Percentiles rank a stretch among this genome's conserved stretches.
These are phyloP conservation scores for Epichloe sibirici DNA, from an alignment of 2,329 filamentous ascomycete genomes.

Conservation along the genomic window DNA sequence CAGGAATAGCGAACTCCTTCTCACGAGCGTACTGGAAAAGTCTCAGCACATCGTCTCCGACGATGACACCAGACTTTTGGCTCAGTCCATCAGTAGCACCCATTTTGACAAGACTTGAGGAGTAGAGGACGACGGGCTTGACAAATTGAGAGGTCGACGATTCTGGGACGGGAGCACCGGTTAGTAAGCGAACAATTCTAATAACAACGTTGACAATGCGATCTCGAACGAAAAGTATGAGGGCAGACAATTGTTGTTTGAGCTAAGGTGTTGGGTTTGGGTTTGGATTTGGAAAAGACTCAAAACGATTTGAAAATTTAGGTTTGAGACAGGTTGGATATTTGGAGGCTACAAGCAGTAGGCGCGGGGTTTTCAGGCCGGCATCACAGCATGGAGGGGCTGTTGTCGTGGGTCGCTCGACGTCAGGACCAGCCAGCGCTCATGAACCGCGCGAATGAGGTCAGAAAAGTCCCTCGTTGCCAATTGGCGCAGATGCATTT, in stretches of 20 bases:
- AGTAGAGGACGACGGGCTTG: neutral
- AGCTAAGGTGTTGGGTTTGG: neutral
- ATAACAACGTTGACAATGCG: neutral
- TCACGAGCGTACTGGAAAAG: conserved; percentile 87
- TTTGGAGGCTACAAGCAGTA: neutral
- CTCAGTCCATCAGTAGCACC: conserved; percentile 31
- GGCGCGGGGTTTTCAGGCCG: conserved; percentile 4
- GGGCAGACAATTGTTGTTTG: neutral
- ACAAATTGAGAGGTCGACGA: neutral
- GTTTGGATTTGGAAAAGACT: neutral
- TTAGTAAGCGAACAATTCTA: neutral
- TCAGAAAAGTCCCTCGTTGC: conserved; percentile 1
- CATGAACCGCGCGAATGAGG: neutral
- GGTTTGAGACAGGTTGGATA: neutral
- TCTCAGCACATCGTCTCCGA: conserved; percentile 40
- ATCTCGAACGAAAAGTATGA: neutral
- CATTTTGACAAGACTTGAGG: conserved; percentile 15
- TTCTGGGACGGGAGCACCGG: neutral
- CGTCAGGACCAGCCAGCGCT: neutral
- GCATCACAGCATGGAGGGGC: conserved; percentile 3
- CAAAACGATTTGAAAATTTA: neutral
- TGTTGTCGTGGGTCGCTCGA: neutral
- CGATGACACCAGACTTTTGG: conserved; percentile 42
- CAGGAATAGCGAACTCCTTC: conserved; percentile 79
- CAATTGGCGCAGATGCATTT: conserved; percentile 2